Evolutionary conservation across 225 moss, liverwort and hornwort genomes (phyloP).

Genomic region (Climacium dendroides): DNA sequence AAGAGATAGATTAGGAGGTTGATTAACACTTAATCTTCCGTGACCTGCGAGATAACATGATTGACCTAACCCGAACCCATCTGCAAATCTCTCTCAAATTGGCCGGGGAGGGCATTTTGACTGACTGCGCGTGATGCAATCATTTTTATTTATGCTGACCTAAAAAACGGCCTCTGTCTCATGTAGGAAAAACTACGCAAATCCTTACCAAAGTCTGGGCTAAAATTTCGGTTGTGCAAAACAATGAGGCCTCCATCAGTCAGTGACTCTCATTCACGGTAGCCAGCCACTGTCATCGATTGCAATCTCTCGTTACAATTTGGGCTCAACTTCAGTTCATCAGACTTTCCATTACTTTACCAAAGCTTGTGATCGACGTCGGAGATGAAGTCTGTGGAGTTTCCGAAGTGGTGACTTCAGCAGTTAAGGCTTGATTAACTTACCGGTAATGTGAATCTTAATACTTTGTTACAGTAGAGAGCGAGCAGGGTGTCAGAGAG

Average conservation of each 20-base stretch:
- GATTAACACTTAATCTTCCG: not conserved
- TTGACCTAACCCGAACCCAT: not conserved
- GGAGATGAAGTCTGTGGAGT: not conserved
- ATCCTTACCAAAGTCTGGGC: too few species aligned
- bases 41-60: not conserved
- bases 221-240: too few species aligned
- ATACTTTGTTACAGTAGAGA: not conserved
- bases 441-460: not conserved
- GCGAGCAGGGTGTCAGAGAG: not conserved
- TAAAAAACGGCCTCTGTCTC: not conserved
- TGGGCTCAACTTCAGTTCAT: not conserved
- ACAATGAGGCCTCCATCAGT: not conserved
- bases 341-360: too few species aligned
- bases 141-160: not conserved
- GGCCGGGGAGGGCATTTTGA: too few species aligned
- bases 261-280: not conserved
- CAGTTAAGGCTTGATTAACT: not conserved
- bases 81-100: not conserved
- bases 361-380: not conserved
- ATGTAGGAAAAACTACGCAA: not conserved
- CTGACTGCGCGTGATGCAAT: not conserved
- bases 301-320: not conserved
- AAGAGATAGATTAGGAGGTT: not conserved
- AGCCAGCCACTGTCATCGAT: too few species aligned
- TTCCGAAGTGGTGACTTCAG: not conserved